Base-by-base conservation (phyloP, 208 protist genomes). In the Polymyxa betae region DNA sequence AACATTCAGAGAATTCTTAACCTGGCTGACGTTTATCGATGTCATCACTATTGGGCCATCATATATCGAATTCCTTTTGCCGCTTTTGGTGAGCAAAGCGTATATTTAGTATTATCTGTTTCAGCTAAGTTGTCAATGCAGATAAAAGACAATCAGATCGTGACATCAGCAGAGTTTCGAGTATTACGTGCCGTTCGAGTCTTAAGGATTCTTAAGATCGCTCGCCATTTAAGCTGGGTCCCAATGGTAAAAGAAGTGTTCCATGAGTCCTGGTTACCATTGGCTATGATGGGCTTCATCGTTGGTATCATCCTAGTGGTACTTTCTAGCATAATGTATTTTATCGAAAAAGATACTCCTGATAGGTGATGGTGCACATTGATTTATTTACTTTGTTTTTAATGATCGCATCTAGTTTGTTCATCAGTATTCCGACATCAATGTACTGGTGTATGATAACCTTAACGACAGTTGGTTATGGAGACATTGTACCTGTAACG, bases 271-370 rank as follows among this genome's bases (percentile, higher is more conserved):
- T 29, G 54, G 54, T 29, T 66, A 29, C 54, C 54, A 29, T 29
- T 66, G 54, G 54, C 54, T 16, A 66, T 66, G 20, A 66, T 66
- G 54, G 54, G 54, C 54, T 66, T 66, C 54, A 66, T 66, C 16
- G 16, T 66, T 29, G 54, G 54, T 16, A 66, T 66, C 54, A 29
- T 29, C 20, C 16, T 29, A 29, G 20, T 66, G 54, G 29, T 29
- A 16, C 54, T 66, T 16, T 16, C 54, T 29, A 66, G 54, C 54
- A 66, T 66, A 29, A 66, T 66, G 54, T 66, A 66, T 29, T 29
- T 66, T 16, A 29, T 29, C 20, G 54, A 66, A 29, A 66, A 66
- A 16, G 54, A 16, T 29, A 16, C 54, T 16, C 20, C 54, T 32
- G 54, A 29, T 66, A 66, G 20, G 54, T 66, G 54, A 32, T 66